Percentiles rank a stretch among this genome's conserved stretches.
Conservation (phyloP, 768 basidiomycete species). For the Podaxis pistillaris region DNA sequence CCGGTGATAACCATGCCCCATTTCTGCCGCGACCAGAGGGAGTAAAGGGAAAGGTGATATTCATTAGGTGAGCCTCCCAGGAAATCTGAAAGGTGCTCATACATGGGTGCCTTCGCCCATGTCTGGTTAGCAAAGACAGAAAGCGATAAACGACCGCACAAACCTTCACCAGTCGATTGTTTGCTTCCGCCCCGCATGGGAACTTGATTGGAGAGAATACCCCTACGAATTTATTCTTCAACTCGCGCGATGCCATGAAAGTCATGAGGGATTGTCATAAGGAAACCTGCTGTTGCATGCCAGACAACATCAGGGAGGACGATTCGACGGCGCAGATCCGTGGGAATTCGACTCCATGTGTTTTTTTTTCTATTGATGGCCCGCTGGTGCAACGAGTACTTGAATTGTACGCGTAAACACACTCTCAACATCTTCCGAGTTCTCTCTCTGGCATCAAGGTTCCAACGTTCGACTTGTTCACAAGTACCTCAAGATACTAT, state of each 20-base stretch:
- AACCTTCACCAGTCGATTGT: constrained; percentile 58
- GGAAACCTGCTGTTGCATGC: not conserved
- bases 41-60: constrained; percentile 64
- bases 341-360: not conserved
- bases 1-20: constrained; percentile 94
- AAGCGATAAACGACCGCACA: not conserved
- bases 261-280: not conserved
- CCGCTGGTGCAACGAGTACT: too few relatives aligned
- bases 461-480: too few relatives aligned
- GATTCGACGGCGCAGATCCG: not conserved
- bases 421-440: too few relatives aligned
- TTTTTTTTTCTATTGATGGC: too few relatives aligned
- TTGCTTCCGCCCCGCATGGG: constrained; percentile 40
- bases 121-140: not conserved
- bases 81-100: constrained; percentile 73
- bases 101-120: constrained; percentile 72
- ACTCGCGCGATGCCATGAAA: not conserved
- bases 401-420: too few relatives aligned
- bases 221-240: not conserved
- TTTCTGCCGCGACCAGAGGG: constrained; percentile 66
- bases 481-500: too few relatives aligned
- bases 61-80: constrained; percentile 72
- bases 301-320: not conserved
- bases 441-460: too few relatives aligned
- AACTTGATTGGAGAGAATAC: constrained; percentile 20